phyloP scores from a whole-genome alignment of 306 rosid genomes.

The Sophora flavescens region DNA sequence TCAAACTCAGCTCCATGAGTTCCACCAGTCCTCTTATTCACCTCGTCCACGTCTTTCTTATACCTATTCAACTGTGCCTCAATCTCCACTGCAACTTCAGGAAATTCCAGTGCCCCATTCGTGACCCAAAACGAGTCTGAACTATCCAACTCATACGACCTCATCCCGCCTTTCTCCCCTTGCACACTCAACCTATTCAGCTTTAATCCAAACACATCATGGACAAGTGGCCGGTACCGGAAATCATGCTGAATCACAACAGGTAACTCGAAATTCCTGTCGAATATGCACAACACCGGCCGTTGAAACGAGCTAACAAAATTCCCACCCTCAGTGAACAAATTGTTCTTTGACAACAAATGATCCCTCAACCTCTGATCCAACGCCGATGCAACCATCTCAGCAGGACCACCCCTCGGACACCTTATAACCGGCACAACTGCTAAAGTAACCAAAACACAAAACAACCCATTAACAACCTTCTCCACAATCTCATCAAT shows the following conservation, averaged over 20 bases:
- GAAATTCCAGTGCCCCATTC: slow-evolving; percentile 85
- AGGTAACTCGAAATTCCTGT: slow-evolving; percentile 86
- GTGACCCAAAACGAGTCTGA: slow-evolving; percentile 89
- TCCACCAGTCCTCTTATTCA: slow-evolving; percentile 90
- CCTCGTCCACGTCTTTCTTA: slow-evolving; percentile 96
- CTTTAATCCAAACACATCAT: slow-evolving; percentile 88
- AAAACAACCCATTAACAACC: slow-evolving; percentile 79
- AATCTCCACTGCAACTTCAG: slow-evolving; percentile 96
- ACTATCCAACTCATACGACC: slow-evolving; percentile 85
- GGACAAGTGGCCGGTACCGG: slow-evolving; percentile 87
- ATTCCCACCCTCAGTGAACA: slow-evolving; percentile 79
- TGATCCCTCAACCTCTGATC: slow-evolving; percentile 94
- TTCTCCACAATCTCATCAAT: slow-evolving; percentile 89
- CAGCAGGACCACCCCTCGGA: slow-evolving; percentile 92
- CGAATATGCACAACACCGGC: slow-evolving; percentile 87
- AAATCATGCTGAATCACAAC: slow-evolving; percentile 97
- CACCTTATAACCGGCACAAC: slow-evolving; percentile 90
- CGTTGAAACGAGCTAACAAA: slow-evolving; percentile 87
- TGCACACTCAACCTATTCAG: slow-evolving; percentile 85
- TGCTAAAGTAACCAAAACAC: slow-evolving; percentile 84
- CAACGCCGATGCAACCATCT: slow-evolving; percentile 93
- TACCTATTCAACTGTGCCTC: slow-evolving; percentile 87
- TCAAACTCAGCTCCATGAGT: slow-evolving; percentile 84
- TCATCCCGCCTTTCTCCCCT: slow-evolving; percentile 94
- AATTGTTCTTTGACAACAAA: slow-evolving; percentile 83